These are phyloP conservation scores for Mycena maculata DNA, from an alignment of 768 basidiomycete species.

Conservation along the genomic window DNA sequence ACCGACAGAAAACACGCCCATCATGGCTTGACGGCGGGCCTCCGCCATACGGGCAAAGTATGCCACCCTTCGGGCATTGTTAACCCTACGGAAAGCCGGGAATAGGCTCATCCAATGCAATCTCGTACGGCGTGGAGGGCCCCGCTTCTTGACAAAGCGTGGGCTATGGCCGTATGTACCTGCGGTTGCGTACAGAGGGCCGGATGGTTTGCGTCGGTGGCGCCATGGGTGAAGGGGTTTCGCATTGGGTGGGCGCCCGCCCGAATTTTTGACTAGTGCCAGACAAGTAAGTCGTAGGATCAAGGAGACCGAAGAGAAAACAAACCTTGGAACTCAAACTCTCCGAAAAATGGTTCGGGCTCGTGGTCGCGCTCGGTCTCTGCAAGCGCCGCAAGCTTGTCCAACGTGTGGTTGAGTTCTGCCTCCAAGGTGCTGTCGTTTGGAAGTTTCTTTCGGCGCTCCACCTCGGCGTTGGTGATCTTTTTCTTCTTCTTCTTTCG, in stretches of 20 bases:
- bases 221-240: constrained; percentile 2
- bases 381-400: neutral
- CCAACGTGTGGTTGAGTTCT: neutral
- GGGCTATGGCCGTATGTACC: constrained; percentile 4
- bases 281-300: too few species aligned
- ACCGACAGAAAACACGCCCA: too few species aligned
- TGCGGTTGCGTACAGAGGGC: neutral
- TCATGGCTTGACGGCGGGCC: too few species aligned
- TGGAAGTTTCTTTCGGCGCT: neutral
- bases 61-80: neutral
- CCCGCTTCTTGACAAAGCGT: constrained; percentile 1
- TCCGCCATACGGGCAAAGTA: neutral
- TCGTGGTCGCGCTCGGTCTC: neutral
- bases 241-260: neutral
- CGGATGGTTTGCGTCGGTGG: neutral
- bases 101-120: neutral
- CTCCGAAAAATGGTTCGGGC: neutral
- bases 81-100: neutral
- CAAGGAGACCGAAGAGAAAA: neutral
- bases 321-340: neutral
- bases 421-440: neutral
- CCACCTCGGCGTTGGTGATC: too few species aligned
- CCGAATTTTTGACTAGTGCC: neutral
- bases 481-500: too few species aligned
- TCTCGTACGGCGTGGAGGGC: neutral